Evolutionary conservation across 225 moss, liverwort and hornwort species (phyloP), one percentile per base, ranked within the genome.

Genomic region (Physcomitrellopsis africana): DNA sequence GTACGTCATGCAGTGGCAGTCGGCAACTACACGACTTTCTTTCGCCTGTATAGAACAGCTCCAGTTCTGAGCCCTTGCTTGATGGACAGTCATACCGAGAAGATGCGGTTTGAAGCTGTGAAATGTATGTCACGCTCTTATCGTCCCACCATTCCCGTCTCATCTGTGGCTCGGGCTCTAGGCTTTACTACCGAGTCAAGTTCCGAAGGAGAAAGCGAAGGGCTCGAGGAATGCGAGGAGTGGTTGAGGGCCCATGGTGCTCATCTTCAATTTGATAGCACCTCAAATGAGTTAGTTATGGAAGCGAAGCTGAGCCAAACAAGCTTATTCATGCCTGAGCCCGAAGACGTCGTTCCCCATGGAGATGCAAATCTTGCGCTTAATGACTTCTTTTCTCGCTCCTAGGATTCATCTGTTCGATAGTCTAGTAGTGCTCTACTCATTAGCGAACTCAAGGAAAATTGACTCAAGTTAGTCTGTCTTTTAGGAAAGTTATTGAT

Each of bases 281-380:
- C 61, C 76, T 76, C 93, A 5, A 86, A 26, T 57, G 88, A 95
- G 79, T 77, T 86, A 58, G 88, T 95, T 11, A 66, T 99, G 77
- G 95, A 99, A 53, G 79, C 99, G 22, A 99, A 99, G 92, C 76
- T 65, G 67, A 99, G 93, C 74, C 67, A 92, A 12, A 49, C 89
- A 59, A 92, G 85, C 77, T 73, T 99, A 52, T 93, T 92, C 79
- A 87, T 95, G 90, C 97, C 97, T 9, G 97, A 99, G 81, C 97
- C 97, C 2, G 97, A 99, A 79, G 97, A 99, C 65, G 88, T 86
- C 32, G 89, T 99, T 52, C 89, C 94, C 18, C 97, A 99, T 63
- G 97, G 97, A 75, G 97, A 99, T 72, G 97, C 97, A 48, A 99
- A 99, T 80, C 87, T 99, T 83, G 97, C 92, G 63, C 73, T 95